Percentiles rank a stretch among this genome's conserved stretches.
phyloP scores from a whole-genome alignment of 495 filamentous ascomycete genomes.

The Parmelia sp. region DNA sequence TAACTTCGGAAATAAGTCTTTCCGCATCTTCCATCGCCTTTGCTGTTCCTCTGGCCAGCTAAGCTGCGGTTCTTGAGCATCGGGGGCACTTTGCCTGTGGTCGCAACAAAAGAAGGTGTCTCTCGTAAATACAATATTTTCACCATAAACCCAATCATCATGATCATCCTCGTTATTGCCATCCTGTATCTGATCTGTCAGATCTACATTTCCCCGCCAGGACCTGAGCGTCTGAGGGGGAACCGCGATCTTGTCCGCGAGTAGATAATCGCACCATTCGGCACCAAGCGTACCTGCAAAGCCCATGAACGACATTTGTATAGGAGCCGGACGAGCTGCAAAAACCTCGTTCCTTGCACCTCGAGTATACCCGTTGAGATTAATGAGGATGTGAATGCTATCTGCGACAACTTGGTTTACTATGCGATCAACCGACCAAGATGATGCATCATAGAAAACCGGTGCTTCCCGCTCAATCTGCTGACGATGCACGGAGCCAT shows the following conservation, averaged over 20 bases:
- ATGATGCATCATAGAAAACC: constrained; percentile 81
- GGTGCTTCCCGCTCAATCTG: constrained; percentile 95
- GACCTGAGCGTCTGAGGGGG: constrained; percentile 76
- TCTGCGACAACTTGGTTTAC: constrained; percentile 90
- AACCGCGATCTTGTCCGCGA: constrained; percentile 84
- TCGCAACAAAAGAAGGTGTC: constrained; percentile 99
- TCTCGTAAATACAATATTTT: constrained; percentile 92
- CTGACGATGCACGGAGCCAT: constrained; percentile 82
- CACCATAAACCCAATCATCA: constrained; percentile 86
- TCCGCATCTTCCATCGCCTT: constrained; percentile 87
- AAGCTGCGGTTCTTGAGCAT: constrained; percentile 53
- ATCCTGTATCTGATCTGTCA: constrained; percentile 66
- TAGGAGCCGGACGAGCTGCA: constrained; percentile 86
- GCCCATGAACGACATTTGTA: constrained; percentile 99
- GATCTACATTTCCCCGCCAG: constrained; percentile 61
- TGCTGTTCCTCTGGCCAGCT: constrained; percentile 82
- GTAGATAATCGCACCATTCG: constrained; percentile 97
- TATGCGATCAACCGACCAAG: constrained; percentile 76
- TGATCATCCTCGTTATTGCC: constrained; percentile 56
- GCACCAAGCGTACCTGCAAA: constrained; percentile 95
- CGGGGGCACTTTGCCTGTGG: constrained; percentile 86
- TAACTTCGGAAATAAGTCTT: constrained; percentile 83
- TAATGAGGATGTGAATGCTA: constrained; percentile 92
- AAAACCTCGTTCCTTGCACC: constrained; percentile 98
- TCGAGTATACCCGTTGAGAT: constrained; percentile 94